Evolutionary conservation across 768 basidiomycete genomes (phyloP).

Genomic region (Pholiota molesta): DNA sequence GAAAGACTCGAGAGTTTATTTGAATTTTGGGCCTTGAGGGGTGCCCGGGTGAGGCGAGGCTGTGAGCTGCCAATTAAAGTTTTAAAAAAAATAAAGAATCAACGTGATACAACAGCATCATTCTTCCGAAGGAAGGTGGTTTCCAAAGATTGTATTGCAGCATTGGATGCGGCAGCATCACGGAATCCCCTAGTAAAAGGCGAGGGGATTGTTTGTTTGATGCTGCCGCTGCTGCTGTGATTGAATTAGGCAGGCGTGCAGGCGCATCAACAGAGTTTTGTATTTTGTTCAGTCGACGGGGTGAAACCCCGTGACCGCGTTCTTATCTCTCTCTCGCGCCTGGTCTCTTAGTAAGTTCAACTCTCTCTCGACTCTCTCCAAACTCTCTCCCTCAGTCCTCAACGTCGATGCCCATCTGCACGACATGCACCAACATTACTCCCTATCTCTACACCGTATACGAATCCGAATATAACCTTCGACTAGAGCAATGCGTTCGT

Average conservation of each 20-base stretch:
- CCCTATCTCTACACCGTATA: slow-evolving; percentile 82
- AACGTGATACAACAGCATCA: slow-evolving; percentile 17
- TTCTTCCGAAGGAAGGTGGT: slow-evolving; percentile 33
- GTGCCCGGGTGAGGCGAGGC: no score
- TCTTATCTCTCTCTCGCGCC: background rate
- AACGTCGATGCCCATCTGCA: slow-evolving; percentile 75
- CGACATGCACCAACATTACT: slow-evolving; percentile 66
- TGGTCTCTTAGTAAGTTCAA: background rate
- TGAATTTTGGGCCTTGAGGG: no score
- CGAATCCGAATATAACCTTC: slow-evolving; percentile 73
- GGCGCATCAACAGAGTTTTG: slow-evolving; percentile 25
- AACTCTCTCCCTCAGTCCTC: background rate
- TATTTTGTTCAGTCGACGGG: slow-evolving; percentile 44
- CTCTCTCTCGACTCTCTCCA: background rate
- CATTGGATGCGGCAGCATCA: slow-evolving; percentile 45
- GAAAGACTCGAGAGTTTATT: no score
- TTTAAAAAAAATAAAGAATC: slow-evolving; percentile 9
- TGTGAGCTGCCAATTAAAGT: no score
- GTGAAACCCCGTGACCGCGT: slow-evolving; percentile 16
- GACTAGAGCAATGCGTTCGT: slow-evolving; percentile 85
- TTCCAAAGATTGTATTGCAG: slow-evolving; percentile 49
- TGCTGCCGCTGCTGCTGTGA: slow-evolving; percentile 43
- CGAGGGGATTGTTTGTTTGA: slow-evolving; percentile 58
- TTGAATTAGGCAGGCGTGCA: background rate
- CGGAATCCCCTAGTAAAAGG: slow-evolving; percentile 62